Evolutionary conservation across 2,329 filamentous ascomycete species (phyloP), one percentile per base, ranked within the genome.

Genomic region (Fusarium papillatum): DNA sequence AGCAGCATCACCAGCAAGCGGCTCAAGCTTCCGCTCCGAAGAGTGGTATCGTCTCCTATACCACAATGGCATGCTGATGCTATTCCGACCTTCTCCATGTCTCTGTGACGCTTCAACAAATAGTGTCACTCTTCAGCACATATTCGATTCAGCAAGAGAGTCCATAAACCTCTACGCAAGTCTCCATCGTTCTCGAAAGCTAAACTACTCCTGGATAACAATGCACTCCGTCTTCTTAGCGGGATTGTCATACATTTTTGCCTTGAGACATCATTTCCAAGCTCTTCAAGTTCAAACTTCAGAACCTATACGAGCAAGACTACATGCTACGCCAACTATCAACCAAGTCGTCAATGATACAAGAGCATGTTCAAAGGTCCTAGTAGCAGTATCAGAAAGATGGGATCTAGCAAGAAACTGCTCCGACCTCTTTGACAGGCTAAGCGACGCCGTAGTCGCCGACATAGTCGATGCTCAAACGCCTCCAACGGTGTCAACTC

Each of bases 151-250:
- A 0, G 81, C 86, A 2, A 80, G 82, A 29, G 79, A 85, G 22
- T 79, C 85, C 0, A 86, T 88, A 53, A 81, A 78, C 2, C 77
- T 86, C 0, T 89, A 89, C 64, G 82, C 86, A 1, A 83, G 82
- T 22, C 75, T 89, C 1, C 86, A 88, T 61, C 83, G 84, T 9
- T 85, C 84, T 0, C 81, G 85, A 7, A 85, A 84, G 57, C 85
- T 88, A 68, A 88, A 88, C 73, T 88, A 85, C 50, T 85, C 84
- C 0, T 89, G 87, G 86, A 85, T 88, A 31, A 87, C 87, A 0
- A 82, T 88, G 68, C 87, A 89, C 62, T 82, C 85, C 1, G 82
- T 88, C 2, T 89, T 89, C 74, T 84, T 88, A 68, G 86, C 86
- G 0, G 87, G 87, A 0, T 70, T 87, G 0, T 85, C 85, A 0